These are phyloP conservation scores for Cylindrodendrum hubeiense DNA, from an alignment of 2,329 filamentous ascomycete genomes.

Conservation along the genomic window DNA sequence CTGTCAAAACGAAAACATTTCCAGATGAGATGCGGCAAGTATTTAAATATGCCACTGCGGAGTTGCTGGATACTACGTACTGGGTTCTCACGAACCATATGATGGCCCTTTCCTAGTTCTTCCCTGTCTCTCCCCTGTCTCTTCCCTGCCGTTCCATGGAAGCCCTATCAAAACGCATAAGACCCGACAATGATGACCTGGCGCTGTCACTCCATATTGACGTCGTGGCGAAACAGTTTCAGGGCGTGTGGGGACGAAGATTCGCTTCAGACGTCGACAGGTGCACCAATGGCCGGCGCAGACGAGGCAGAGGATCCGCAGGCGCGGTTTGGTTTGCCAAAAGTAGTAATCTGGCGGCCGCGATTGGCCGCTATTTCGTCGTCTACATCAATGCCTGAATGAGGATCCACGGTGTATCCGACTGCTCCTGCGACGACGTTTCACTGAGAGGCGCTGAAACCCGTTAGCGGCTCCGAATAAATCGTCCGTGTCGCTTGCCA, in stretches of 20 bases:
- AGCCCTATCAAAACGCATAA: slow-evolving; percentile 10
- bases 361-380: slow-evolving; percentile 16
- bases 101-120: not conserved
- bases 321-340: not conserved
- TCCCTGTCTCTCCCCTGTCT: not conserved
- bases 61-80: not conserved
- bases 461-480: slow-evolving; percentile 24
- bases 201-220: slow-evolving; percentile 3
- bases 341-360: slow-evolving; percentile 18
- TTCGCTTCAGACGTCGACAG: not conserved
- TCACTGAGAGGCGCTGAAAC: slow-evolving; percentile 24
- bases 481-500: not conserved
- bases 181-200: not conserved
- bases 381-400: not conserved
- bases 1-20: not conserved
- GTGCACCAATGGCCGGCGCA: not conserved
- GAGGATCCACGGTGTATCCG: not conserved
- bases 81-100: not conserved
- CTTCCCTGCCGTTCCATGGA: not conserved
- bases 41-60: slow-evolving; percentile 8
- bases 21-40: not conserved
- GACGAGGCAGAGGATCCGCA: not conserved
- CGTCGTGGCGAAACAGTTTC: slow-evolving; percentile 23
- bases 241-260: slow-evolving; percentile 12
- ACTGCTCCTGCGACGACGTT: slow-evolving; percentile 18